Percentiles rank a stretch among this genome's conserved stretches.
Conservation (phyloP, 441 rosid genomes). For the Populus hybrid region DNA sequence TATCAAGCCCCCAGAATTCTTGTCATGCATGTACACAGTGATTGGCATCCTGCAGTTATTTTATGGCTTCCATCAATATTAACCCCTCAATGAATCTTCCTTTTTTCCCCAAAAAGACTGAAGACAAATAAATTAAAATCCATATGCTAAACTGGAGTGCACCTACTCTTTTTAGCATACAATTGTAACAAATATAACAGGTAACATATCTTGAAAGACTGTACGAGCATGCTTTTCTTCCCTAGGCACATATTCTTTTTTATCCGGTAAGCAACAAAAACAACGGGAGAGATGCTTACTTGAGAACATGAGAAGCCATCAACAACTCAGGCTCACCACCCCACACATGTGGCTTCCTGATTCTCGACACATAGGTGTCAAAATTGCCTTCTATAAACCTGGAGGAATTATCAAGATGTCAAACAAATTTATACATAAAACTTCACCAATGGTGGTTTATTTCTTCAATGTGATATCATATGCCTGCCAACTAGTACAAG, state of each 20-base stretch:
- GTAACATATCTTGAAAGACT: not conserved
- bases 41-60: conserved; percentile 72
- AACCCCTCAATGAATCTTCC: not conserved
- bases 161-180: not conserved
- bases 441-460: not conserved
- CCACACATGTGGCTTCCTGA: conserved; percentile 87
- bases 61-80: not conserved
- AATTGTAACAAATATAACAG: not conserved
- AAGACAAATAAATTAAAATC: not conserved
- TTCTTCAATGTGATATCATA: not conserved
- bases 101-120: not conserved
- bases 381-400: conserved; percentile 98
- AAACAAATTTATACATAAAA: not conserved
- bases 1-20: conserved; percentile 66
- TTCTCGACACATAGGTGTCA: conserved; percentile 65
- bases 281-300: conserved; percentile 30
- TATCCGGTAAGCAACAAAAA: not conserved
- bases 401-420: conserved; percentile 23
- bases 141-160: not conserved
- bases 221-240: not conserved
- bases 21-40: conserved; percentile 70
- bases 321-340: conserved; percentile 35
- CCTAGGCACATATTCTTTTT: not conserved
- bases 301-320: conserved; percentile 95
- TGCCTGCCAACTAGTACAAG: not conserved